phyloP scores from a whole-genome alignment of 192 early-diverging fungal species.

The Powellomyces hirtus region DNA sequence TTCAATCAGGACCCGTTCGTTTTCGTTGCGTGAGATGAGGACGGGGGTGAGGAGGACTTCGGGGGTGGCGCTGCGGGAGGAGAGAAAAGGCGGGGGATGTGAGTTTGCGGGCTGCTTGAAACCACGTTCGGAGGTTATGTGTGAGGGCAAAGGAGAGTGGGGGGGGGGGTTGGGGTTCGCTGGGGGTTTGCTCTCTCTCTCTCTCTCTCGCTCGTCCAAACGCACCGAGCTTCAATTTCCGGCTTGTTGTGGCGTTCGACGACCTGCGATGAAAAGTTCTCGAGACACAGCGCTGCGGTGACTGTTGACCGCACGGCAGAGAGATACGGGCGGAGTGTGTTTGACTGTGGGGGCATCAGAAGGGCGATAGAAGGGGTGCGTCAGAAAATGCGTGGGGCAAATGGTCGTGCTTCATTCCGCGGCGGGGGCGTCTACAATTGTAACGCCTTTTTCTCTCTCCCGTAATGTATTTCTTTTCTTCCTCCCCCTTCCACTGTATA shows the following conservation, averaged over 20 bases:
- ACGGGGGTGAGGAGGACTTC: conserved; percentile 87
- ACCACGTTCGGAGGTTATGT: too few species aligned
- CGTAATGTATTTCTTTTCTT: too few species aligned
- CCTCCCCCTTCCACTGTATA: too few species aligned
- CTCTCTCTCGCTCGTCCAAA: background rate
- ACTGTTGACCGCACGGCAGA: conserved; percentile 89
- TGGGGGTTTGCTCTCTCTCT: background rate
- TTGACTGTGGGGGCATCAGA: conserved; percentile 80
- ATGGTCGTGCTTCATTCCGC: too few species aligned
- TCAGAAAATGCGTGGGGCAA: background rate
- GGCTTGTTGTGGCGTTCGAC: conserved; percentile 98
- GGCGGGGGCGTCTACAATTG: too few species aligned
- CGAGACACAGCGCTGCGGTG: conserved; percentile 91
- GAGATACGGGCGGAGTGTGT: conserved; percentile 95
- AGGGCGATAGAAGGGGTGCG: background rate
- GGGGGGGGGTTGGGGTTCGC: background rate
- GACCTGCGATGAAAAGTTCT: conserved; percentile 97
- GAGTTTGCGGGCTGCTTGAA: background rate
- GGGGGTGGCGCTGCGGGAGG: conserved; percentile 58
- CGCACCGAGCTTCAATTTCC: conserved; percentile 87
- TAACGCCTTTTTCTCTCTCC: too few species aligned
- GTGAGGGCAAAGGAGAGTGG: background rate
- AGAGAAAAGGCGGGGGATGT: background rate
- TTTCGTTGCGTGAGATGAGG: conserved; percentile 85
- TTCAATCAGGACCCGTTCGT: conserved; percentile 91